Evolutionary conservation across 1,284 basidiomycete genomes (phyloP).

Genomic region (Amylostereum areolatum): DNA sequence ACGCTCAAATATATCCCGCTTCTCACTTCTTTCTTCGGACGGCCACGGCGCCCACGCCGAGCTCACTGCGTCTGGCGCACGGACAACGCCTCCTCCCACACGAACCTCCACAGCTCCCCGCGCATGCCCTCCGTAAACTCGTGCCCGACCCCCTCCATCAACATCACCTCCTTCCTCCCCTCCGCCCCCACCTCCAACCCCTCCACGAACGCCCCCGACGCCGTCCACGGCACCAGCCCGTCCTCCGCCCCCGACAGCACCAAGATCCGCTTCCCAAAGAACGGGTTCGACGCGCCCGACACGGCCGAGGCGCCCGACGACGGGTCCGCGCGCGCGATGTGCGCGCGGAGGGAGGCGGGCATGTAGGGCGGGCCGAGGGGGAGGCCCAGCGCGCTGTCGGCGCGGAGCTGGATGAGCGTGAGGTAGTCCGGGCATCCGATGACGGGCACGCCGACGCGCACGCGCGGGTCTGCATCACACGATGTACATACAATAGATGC

Average conservation of each 20-base stretch:
- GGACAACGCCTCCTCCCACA: slow-evolving; percentile 21
- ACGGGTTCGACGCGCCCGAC: slow-evolving; percentile 37
- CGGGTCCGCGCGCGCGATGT: slow-evolving; percentile 43
- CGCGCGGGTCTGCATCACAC: slow-evolving; percentile 50
- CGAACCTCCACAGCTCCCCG: slow-evolving; percentile 38
- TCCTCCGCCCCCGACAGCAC: slow-evolving; percentile 59
- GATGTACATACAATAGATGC: not conserved
- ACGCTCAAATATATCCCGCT: too few relatives aligned
- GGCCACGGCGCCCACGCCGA: too few relatives aligned
- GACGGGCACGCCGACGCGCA: slow-evolving; percentile 70
- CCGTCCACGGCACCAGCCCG: slow-evolving; percentile 54
- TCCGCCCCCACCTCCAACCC: slow-evolving; percentile 42
- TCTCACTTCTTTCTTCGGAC: too few relatives aligned
- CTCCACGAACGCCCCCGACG: slow-evolving; percentile 49
- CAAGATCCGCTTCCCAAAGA: slow-evolving; percentile 58
- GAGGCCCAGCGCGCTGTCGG: slow-evolving; percentile 37
- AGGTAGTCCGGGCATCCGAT: slow-evolving; percentile 78
- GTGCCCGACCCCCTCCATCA: slow-evolving; percentile 46
- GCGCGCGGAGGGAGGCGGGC: slow-evolving; percentile 45
- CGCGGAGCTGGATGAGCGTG: slow-evolving; percentile 57
- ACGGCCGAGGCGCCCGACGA: slow-evolving; percentile 23
- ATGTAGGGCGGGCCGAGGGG: slow-evolving; percentile 49
- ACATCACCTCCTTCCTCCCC: slow-evolving; percentile 40
- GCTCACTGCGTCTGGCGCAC: too few relatives aligned
- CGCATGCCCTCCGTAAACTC: slow-evolving; percentile 45